Base-by-base conservation (phyloP, 805 yeast genomes). In the Torulaspora indica region DNA sequence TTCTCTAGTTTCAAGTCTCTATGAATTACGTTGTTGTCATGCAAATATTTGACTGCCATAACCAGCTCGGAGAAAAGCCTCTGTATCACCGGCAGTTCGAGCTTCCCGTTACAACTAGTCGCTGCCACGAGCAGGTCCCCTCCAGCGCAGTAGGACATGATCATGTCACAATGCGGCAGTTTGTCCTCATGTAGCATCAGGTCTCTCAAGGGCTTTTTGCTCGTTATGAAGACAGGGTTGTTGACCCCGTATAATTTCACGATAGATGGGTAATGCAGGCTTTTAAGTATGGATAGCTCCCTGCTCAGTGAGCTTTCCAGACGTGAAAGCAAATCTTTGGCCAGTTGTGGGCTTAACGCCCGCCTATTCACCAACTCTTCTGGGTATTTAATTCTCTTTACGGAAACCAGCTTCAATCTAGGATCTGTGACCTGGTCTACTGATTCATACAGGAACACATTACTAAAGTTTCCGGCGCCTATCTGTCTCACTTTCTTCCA, bases 1-100 rank as follows among this genome's bases (percentile, higher is more conserved):
- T 89, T 93, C 56, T 93, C 98, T 35, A 91, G 71, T 67, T 93
- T 93, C 54, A 93, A 76, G 59, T 93, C 98, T 47, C 98, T 78
- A 65, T 93, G 98, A 7, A 90, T 86, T 22, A 90, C 77, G 47
- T 75, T 65, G 44, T 76, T 67, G 3, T 61, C 56, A 62, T 93
- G 98, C 42, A 91, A 67, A 58, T 84, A 88, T 18, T 73, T 69
- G 2, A 89, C 79, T 0, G 95, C 91, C 8, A 74, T 61, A 3
- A 79, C 76, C 1, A 86, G 56, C 62, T 93, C 96, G 6, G 82
- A 75, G 50, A 85, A 83, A 0, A 89, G 68, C 22, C 86, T 71
- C 45, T 78, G 71, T 2, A 85, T 68, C 7, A 83, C 67, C 34
- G 63, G 56, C 54, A 82, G 70, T 15, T 71, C 58, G 43, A 87